A percentile compares a stretch with the other conserved stretches of the same genome.
Conservation (phyloP, 306 rosid genomes). For the Corylus americana region DNA sequence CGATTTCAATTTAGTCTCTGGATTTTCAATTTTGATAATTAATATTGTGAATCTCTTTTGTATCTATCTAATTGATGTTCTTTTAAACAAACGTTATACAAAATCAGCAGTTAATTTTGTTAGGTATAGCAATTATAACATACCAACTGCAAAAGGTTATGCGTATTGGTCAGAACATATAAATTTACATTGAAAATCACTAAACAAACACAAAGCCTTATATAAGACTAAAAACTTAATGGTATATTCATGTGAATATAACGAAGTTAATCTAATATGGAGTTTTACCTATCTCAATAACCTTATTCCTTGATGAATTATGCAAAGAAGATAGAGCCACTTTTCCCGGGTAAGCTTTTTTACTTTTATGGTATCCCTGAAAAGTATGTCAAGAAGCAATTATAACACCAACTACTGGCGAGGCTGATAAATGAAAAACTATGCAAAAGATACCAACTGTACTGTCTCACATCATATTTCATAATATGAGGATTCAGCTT, state of each 20-base stretch:
- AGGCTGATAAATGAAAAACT: conserved; percentile 8
- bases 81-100: not conserved
- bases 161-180: not conserved
- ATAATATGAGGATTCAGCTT: conserved; percentile 47
- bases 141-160: not conserved
- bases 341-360: conserved; percentile 73
- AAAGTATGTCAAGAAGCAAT: conserved; percentile 20
- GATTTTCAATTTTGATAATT: no score
- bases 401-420: conserved; percentile 20
- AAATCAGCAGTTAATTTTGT: not conserved
- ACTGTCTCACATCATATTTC: conserved; percentile 59
- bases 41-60: not conserved
- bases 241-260: conserved; percentile 13
- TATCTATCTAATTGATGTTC: not conserved
- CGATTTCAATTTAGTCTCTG: no score
- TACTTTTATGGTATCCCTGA: conserved; percentile 73
- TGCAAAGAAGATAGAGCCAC: conserved; percentile 60
- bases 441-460: conserved; percentile 23
- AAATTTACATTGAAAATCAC: not conserved
- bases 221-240: conserved; percentile 9
- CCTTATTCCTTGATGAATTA: conserved; percentile 81
- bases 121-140: not conserved
- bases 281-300: conserved; percentile 69
- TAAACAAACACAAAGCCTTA: not conserved
- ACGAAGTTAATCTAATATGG: conserved; percentile 20